Evolutionary conservation across 2,329 filamentous ascomycete species (phyloP), one percentile per base, ranked within the genome.

Genomic region (Aotearoamyces nothofagi): DNA sequence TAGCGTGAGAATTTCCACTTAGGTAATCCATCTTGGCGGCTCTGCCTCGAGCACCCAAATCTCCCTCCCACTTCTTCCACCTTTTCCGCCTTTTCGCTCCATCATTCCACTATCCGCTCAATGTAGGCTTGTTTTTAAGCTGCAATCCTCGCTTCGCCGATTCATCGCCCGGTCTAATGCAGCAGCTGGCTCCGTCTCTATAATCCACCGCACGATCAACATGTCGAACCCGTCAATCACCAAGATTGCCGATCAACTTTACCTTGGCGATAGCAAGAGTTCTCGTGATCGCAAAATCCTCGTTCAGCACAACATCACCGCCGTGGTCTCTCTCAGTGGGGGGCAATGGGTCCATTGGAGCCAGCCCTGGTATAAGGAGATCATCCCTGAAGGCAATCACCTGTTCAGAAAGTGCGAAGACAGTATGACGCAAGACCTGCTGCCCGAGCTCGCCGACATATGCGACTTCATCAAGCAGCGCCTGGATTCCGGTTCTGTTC

Each of bases 401-500:
- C 12, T 26, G 7, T 26, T 26, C 24, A 8, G 7, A 12, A 7
- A 7, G 12, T 26, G 24, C 14, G 9, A 12, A 7, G 24, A 26
- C 24, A 12, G n/a, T 12, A 12, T 11, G 24, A 26, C 24, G 12
- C 24, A 26, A 11, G 24, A 26, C 14, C 24, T 26, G 14, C 24
- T 26, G 7, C n/a, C 14, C 24, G n/a, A 26, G 7, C n/a, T 26
- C 9, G 24, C 24, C 24, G 7, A 26, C 12, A 26, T 26, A 7
- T 26, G 12, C 14, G 24, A 26, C 12, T 26, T 26, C 14, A 26
- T 26, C 24, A 7, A 20, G 19, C 8, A n/a, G n/a, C 19, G n/a
- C n/a, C 19, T 7, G 8, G 19, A 20, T n/a, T 8, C 8, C 19
- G 19, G 17, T 17, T 24, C 32, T 9, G 11, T 52, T n/a, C 35